Base-by-base conservation (phyloP, 768 basidiomycete species). In the Xerocomellus chrysenteron region DNA sequence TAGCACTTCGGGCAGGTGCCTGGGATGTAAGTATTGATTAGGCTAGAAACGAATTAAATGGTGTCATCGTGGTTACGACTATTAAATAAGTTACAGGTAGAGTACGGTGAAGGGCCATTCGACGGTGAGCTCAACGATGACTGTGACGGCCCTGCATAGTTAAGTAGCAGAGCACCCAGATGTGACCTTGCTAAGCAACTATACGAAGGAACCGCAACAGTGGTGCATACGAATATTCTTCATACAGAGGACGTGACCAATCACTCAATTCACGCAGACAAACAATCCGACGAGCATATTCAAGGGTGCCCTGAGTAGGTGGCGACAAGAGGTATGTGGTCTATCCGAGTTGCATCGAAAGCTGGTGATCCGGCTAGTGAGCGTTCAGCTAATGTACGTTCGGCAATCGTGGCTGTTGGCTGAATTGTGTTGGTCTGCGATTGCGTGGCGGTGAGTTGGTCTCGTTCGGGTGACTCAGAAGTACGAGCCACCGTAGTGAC, bases 321-420 rank as follows among this genome's bases (percentile, higher is more conserved):
- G 56, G 62, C 61, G 39, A 70, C 62, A 43, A 74, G 61, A 46
- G 69, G 83, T 78, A 61, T 82, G 72, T 37, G 81, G 79, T 56
- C 78, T 71, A 52, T 75, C 57, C 64, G 62, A 44, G 50, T 59
- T n/a, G 45, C 55, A 52, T 68, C 73, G n/a, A 62, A 66, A 7
- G 52, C 59, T 4, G 78, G 78, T 11, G 78, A 76, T 30, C 76
- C 75, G 2, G 78, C 72, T 32, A 70, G 68, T 19, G 77, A 78
- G 32, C 76, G 75, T 56, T 79, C 77, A 42, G 71, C 68, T 13
- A 74, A 59, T 4, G 78, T 78, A 33, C 66, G 66, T 52, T 78
- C 77, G 32, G 73, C 68, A 32, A 77, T 72, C 8, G 78, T 79
- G 12, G 75, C 73, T 14, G 76, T 78, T n/a, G 77, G 78, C 5